Evolutionary conservation across 805 yeast genomes (phyloP).

Genomic region (Myxozyma melibiosi): DNA sequence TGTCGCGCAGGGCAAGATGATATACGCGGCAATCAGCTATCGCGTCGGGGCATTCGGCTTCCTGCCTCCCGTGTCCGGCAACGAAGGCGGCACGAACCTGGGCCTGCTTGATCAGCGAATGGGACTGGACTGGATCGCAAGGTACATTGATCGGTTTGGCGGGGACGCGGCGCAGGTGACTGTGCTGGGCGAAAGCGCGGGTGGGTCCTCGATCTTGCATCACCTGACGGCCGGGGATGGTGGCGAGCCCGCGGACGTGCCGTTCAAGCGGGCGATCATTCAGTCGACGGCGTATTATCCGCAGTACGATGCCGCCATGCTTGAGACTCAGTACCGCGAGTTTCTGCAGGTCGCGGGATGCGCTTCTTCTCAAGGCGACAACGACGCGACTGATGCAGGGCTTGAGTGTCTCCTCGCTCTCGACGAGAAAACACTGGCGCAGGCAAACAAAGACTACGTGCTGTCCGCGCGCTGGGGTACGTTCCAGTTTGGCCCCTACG

Average conservation of each 20-base stretch:
- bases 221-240: constrained; percentile 35
- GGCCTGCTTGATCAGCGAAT: constrained; percentile 48
- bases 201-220: constrained; percentile 41
- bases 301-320: constrained; percentile 9
- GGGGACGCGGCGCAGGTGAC: constrained; percentile 48
- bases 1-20: constrained; percentile 34
- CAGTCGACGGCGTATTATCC: constrained; percentile 28
- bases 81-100: constrained; percentile 37
- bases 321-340: constrained; percentile 13
- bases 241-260: constrained; percentile 29
- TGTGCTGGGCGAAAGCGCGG: constrained; percentile 50
- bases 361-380: too few species aligned
- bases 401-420: constrained; percentile 9
- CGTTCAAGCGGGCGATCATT: constrained; percentile 26
- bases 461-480: constrained; percentile 20
- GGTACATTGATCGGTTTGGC: constrained; percentile 47
- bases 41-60: constrained; percentile 49
- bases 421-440: constrained; percentile 6
- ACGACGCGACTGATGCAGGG: too few species aligned
- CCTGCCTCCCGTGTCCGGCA: constrained; percentile 40
- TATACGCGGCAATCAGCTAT: constrained; percentile 46
- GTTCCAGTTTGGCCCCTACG: constrained; percentile 27
- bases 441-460: constrained; percentile 21
- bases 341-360: neutral
- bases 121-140: constrained; percentile 47